Conservation (phyloP, 371 early-diverging fungal genomes). For the Capillidium heterosporum region DNA sequence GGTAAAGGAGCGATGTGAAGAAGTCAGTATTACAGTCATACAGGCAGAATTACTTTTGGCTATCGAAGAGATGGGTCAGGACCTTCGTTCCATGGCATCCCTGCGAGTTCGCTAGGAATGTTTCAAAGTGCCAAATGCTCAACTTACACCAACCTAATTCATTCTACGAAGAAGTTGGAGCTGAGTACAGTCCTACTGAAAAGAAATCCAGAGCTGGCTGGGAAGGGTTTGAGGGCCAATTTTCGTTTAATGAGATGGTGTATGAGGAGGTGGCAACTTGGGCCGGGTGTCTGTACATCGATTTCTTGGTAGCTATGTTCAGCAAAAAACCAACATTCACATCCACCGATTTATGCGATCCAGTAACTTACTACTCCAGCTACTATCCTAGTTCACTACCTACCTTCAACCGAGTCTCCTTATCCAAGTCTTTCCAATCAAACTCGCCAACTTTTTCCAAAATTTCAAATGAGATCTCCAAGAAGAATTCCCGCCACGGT, state of each 20-base stretch:
- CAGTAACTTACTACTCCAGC: no score
- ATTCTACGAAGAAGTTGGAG: not conserved
- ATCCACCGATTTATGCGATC: not conserved
- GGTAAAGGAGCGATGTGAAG: not conserved
- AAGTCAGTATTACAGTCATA: not conserved
- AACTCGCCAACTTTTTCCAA: not conserved
- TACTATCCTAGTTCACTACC: no score
- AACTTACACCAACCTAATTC: not conserved
- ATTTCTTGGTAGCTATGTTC: not conserved
- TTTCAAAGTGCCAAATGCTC: not conserved
- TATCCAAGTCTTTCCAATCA: not conserved
- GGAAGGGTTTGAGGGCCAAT: not conserved
- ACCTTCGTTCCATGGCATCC: not conserved
- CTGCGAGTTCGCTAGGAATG: not conserved
- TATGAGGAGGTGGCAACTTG: not conserved
- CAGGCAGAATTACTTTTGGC: not conserved
- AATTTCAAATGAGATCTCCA: not conserved
- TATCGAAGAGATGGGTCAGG: slow-evolving; percentile 1
- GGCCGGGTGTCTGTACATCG: not conserved
- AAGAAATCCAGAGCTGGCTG: not conserved
- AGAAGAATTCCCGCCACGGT: no score
- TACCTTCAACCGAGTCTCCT: not conserved
- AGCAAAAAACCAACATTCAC: not conserved
- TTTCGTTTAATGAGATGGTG: no score
- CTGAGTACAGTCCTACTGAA: not conserved